Evolutionary conservation across 2,329 filamentous ascomycete species (phyloP), one percentile per base, ranked within the genome.

Genomic region (Macrophomina phaseolina): DNA sequence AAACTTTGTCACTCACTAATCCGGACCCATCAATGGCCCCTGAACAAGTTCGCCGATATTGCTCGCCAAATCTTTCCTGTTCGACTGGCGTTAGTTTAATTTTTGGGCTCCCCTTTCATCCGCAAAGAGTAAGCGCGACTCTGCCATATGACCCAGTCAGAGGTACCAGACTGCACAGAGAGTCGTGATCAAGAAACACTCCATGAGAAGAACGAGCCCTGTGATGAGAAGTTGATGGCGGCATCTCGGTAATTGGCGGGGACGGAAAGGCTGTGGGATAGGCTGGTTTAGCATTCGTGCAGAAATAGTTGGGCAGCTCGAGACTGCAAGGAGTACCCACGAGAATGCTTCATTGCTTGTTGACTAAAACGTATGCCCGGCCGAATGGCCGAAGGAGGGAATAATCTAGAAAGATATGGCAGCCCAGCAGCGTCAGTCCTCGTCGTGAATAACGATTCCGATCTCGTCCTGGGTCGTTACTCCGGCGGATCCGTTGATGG

Each of bases 371-470:
- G 34, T 40, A 8, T 23, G 14, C 34, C 9, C 34, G 16, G 32
- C 34, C 9, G 9, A 36, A 5, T 12, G 4, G 16, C 16, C 7
- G 46, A 49, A 28, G 16, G 23, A n/a, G 6, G 34, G 32, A 28
- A 9, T 14, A 30, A 30, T 23, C 16, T 23, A 14, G 30, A 45
- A 28, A 28, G 45, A 11, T 18, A 36, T 16, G 42, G 16, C 23
- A 16, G 30, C n/a, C 11, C 12, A n/a, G 32, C 42, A 36, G 18
- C 45, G 32, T 62, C 58, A 62, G 45, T 62, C 58, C 42, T 93
- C 91, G 69, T 95, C 92, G 75, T 94, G 90, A 71, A 96, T 94
- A 70, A 93, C 87, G 18, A 96, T 83, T 2, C 92, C 92, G 53
- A 81, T 80, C 69, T 85, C 84, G 68, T 88, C 84, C 1, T 70